Percentiles rank a stretch among this genome's conserved stretches.
Evolutionary conservation across 2,329 filamentous ascomycete genomes (phyloP).

Genomic region (Pseudogymnoascus sp.): DNA sequence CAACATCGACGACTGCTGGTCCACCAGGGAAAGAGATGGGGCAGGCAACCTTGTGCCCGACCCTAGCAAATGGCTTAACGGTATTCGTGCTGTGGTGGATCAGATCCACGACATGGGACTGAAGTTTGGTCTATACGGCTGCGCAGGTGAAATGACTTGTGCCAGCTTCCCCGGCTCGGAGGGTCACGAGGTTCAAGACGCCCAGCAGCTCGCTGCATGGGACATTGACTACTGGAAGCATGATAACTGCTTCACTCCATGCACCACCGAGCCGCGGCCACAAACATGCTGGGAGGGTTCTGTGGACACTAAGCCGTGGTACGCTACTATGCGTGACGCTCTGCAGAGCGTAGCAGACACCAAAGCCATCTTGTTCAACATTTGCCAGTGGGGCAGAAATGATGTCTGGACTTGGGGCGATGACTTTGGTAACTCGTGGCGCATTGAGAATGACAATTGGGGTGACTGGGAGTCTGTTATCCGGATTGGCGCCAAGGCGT

Average conservation of each 20-base stretch:
- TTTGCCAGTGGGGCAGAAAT: slow-evolving; percentile 37
- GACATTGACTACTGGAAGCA: slow-evolving; percentile 37
- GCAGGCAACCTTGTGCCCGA: slow-evolving; percentile 36
- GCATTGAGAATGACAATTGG: slow-evolving; percentile 36
- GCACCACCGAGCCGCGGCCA: slow-evolving; percentile 11
- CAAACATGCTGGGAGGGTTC: slow-evolving; percentile 31
- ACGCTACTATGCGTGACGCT: slow-evolving; percentile 29
- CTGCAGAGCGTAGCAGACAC: slow-evolving; percentile 25
- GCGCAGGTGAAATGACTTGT: slow-evolving; percentile 26
- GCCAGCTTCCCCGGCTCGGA: slow-evolving; percentile 25
- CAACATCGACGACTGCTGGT: slow-evolving; percentile 46
- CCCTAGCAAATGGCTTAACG: slow-evolving; percentile 33
- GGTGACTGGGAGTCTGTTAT: slow-evolving; percentile 31
- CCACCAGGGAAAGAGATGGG: slow-evolving; percentile 20
- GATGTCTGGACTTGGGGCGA: slow-evolving; percentile 34
- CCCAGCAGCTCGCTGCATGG: slow-evolving; percentile 23
- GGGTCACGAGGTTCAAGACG: slow-evolving; percentile 20
- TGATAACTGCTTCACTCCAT: slow-evolving; percentile 10
- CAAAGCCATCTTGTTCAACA: slow-evolving; percentile 30
- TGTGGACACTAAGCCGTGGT: slow-evolving; percentile 26
- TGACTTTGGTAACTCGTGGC: slow-evolving; percentile 31
- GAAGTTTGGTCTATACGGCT: slow-evolving; percentile 35
- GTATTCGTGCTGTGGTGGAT: slow-evolving; percentile 35
- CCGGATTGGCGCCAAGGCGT: slow-evolving; percentile 35
- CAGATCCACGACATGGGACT: slow-evolving; percentile 33